Percentiles rank a stretch among this genome's conserved stretches.
Evolutionary conservation across 2,329 filamentous ascomycete species (phyloP).

Genomic region (Fusarium sp.): DNA sequence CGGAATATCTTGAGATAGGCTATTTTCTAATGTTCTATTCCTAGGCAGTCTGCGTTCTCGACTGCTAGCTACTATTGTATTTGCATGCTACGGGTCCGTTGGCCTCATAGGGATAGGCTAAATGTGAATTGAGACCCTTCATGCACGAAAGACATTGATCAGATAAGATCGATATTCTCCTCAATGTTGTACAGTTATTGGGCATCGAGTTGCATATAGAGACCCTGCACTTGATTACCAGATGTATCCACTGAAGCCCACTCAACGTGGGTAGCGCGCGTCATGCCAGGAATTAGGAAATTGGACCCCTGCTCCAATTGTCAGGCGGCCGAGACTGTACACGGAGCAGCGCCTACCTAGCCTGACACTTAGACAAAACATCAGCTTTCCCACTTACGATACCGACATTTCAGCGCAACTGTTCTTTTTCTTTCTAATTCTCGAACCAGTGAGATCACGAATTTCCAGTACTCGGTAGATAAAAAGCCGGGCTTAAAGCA

Average conservation of each 20-base stretch:
- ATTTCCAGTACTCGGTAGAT: not conserved
- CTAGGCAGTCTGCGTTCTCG: not conserved
- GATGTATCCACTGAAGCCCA: conserved; percentile 23
- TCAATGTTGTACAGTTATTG: not conserved
- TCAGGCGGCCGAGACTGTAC: conserved; percentile 31
- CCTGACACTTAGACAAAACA: conserved; percentile 28
- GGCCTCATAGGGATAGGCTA: not conserved
- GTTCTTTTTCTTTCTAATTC: not conserved
- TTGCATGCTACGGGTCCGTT: not conserved
- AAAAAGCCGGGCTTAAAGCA: not conserved
- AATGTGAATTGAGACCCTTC: not conserved
- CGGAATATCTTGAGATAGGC: not conserved
- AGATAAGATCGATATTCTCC: conserved; percentile 4
- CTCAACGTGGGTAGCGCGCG: conserved; percentile 21
- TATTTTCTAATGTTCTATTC: not conserved
- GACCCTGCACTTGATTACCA: conserved; percentile 18
- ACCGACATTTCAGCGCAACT: conserved; percentile 18
- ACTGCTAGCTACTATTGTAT: not conserved
- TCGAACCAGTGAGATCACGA: not conserved
- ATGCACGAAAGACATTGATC: not conserved
- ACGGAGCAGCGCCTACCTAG: conserved; percentile 19
- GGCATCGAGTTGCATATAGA: not conserved
- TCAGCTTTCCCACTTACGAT: conserved; percentile 7
- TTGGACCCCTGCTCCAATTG: conserved; percentile 35
- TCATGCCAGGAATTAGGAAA: conserved; percentile 30